These are phyloP conservation scores for Boletus coccyginus DNA, from an alignment of 768 basidiomycete species.

Conservation along the genomic window DNA sequence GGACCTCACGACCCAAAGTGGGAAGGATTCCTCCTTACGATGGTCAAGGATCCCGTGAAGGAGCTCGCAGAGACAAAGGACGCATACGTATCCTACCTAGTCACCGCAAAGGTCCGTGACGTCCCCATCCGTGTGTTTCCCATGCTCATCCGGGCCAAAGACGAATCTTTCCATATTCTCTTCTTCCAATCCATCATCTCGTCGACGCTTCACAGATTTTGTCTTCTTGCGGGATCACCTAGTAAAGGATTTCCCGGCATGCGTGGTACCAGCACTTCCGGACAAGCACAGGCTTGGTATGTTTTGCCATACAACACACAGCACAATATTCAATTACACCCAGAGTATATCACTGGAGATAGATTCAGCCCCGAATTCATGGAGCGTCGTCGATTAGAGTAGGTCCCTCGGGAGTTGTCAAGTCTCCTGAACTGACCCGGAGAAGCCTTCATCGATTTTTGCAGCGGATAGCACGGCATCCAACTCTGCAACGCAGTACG, in stretches of 20 bases:
- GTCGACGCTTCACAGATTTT: conserved; percentile 96
- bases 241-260: conserved; percentile 90
- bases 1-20: conserved; percentile 82
- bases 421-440: conserved; percentile 2
- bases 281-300: conserved; percentile 94
- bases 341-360: conserved; percentile 98
- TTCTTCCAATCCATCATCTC: conserved; percentile 64
- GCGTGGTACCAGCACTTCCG: conserved; percentile 95
- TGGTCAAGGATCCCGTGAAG: conserved; percentile 90
- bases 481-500: conserved; percentile 87
- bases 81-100: conserved; percentile 92
- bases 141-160: conserved; percentile 41
- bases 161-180: conserved; percentile 90
- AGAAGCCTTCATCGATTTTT: conserved; percentile 88
- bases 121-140: neutral
- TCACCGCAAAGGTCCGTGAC: conserved; percentile 73
- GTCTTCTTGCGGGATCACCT: conserved; percentile 89
- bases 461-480: conserved; percentile 87
- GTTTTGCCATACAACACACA: conserved; percentile 26
- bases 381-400: conserved; percentile 89
- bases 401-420: conserved; percentile 29
- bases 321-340: conserved; percentile 1
- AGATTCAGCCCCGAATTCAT: conserved; percentile 97
- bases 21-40: conserved; percentile 82
- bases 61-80: conserved; percentile 97